Evolutionary conservation across 2,329 filamentous ascomycete species (phyloP).

Genomic region (Atkinsonella hypoxylon): DNA sequence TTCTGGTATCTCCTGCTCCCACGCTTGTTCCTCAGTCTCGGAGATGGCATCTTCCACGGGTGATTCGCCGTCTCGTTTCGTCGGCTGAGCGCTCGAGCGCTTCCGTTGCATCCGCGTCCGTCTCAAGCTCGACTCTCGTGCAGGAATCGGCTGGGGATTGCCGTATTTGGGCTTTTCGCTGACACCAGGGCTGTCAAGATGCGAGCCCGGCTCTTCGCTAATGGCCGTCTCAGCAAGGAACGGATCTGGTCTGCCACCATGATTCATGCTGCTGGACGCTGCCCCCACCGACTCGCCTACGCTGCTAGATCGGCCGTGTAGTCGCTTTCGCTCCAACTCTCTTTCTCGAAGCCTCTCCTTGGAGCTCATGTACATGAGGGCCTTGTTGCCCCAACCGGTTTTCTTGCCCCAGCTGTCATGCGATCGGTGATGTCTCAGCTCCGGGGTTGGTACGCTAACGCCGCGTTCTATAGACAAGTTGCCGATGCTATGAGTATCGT

Average conservation of each 20-base stretch:
- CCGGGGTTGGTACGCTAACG: slow-evolving; percentile 28
- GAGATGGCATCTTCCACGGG: slow-evolving; percentile 28
- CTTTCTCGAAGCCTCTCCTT: slow-evolving; percentile 53
- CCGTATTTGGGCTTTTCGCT: slow-evolving; percentile 10
- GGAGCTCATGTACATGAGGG: slow-evolving; percentile 63
- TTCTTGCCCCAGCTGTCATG: slow-evolving; percentile 53
- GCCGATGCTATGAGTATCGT: slow-evolving; percentile 50
- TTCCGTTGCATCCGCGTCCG: slow-evolving; percentile 42
- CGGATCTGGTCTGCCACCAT: slow-evolving; percentile 28
- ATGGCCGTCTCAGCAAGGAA: slow-evolving; percentile 42
- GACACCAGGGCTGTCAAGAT: slow-evolving; percentile 13
- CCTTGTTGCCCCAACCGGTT: slow-evolving; percentile 38
- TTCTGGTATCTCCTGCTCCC: not conserved
- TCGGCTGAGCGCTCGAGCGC: slow-evolving; percentile 38
- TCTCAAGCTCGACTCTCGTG: slow-evolving; percentile 55
- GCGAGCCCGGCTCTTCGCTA: slow-evolving; percentile 36
- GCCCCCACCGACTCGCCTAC: slow-evolving; percentile 11
- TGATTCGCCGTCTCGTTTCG: slow-evolving; percentile 34
- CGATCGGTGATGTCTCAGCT: slow-evolving; percentile 41
- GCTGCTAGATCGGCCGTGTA: slow-evolving; percentile 20
- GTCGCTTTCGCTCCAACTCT: slow-evolving; percentile 48
- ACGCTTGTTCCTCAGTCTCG: slow-evolving; percentile 25
- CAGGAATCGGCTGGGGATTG: slow-evolving; percentile 46
- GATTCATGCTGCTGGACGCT: slow-evolving; percentile 19
- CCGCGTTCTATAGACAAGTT: slow-evolving; percentile 52